Evolutionary conservation across 1,139 yeast species (phyloP).

Genomic region (Yamadazyma diddensiae): DNA sequence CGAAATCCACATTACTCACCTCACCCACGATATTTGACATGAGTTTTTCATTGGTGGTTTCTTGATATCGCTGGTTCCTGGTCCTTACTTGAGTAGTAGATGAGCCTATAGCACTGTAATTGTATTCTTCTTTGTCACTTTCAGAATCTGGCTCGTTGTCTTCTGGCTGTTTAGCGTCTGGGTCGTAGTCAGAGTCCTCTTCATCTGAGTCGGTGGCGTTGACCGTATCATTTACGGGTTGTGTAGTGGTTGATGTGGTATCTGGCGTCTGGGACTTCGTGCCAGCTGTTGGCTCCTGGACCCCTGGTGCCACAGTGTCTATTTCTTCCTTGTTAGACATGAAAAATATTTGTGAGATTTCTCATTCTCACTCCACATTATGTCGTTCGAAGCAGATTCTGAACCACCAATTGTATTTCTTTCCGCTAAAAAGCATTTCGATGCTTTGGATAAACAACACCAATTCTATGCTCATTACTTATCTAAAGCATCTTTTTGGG

Average conservation of each 20-base stretch:
- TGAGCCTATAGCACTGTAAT: constrained; percentile 34
- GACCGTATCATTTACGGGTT: not conserved
- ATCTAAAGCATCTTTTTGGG: constrained; percentile 79
- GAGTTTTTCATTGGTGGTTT: constrained; percentile 9
- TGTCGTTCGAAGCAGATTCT: constrained; percentile 34
- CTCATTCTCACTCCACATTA: too few species aligned
- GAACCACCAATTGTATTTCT: constrained; percentile 43
- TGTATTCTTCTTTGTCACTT: constrained; percentile 25
- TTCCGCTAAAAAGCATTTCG: constrained; percentile 44
- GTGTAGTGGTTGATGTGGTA: too few species aligned
- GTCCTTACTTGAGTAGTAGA: constrained; percentile 36
- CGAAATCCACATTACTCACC: constrained; percentile 31
- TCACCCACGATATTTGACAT: constrained; percentile 26
- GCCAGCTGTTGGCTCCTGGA: too few species aligned
- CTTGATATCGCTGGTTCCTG: constrained; percentile 30
- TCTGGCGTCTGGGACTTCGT: too few species aligned
- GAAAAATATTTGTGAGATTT: too few species aligned
- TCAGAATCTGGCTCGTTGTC: constrained; percentile 24
- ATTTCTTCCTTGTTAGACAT: not conserved
- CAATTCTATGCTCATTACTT: constrained; percentile 76
- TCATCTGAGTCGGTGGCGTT: constrained; percentile 40
- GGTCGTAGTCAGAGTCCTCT: constrained; percentile 65
- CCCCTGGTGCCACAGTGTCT: too few species aligned
- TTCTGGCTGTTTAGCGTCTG: constrained; percentile 29
- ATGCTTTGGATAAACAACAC: constrained; percentile 34